Percentiles rank a stretch among this genome's conserved stretches.
Conservation (phyloP, 2,329 filamentous ascomycete species). For the Colletotrichum scovillei region DNA sequence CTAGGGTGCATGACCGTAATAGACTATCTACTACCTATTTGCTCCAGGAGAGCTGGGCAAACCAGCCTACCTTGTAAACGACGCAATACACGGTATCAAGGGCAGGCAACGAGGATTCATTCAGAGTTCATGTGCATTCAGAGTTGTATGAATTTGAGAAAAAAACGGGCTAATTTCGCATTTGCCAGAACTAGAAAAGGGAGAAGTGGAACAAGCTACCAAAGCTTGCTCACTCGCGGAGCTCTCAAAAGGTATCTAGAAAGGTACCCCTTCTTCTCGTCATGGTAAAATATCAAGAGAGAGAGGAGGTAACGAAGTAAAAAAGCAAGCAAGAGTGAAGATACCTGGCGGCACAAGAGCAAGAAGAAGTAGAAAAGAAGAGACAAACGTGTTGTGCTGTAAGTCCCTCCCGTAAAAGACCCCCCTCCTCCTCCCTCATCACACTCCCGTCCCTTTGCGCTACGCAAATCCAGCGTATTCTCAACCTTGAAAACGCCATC, state of each 20-base stretch:
- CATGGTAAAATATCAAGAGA: background rate
- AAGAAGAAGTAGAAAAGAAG: background rate
- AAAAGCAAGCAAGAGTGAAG: constrained; percentile 3
- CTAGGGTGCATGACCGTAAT: background rate
- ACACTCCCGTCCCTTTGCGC: background rate
- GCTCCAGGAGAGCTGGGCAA: background rate
- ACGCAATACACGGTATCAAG: background rate
- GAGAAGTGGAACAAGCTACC: background rate
- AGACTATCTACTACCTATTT: constrained; percentile 32
- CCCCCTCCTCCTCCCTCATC: background rate
- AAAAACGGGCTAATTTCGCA: background rate
- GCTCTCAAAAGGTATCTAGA: constrained; percentile 13
- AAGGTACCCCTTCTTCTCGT: background rate
- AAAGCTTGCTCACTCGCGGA: background rate
- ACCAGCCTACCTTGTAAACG: too few relatives aligned
- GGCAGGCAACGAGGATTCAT: background rate
- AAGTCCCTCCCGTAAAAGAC: constrained; percentile 1
- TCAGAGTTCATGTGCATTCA: background rate
- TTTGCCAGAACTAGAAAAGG: background rate
- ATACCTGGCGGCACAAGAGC: background rate
- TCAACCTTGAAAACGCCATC: constrained; percentile 7
- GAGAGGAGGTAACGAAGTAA: background rate
- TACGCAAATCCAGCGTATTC: background rate
- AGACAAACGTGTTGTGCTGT: constrained; percentile 3
- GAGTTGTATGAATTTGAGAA: too few relatives aligned